These are phyloP conservation scores for Saccharomyces paradoxus DNA, from an alignment of 805 yeast genomes.

Conservation along the genomic window DNA sequence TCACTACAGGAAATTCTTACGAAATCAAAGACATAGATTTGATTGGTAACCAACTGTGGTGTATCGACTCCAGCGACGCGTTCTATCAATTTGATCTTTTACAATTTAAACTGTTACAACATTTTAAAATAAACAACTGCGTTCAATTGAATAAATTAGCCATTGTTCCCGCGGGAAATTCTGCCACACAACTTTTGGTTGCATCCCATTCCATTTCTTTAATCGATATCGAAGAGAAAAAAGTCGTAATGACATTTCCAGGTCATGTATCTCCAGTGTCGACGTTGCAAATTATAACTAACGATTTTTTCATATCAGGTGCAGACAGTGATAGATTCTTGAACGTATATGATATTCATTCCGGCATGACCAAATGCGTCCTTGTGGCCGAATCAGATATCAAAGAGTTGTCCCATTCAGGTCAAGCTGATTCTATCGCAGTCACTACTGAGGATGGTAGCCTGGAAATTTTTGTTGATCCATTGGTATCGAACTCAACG, in stretches of 20 bases:
- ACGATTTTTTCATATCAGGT: constrained; percentile 50
- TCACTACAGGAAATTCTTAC: constrained; percentile 39
- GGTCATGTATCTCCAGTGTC: constrained; percentile 70
- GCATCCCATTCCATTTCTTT: constrained; percentile 63
- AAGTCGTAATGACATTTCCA: constrained; percentile 48
- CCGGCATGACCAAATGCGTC: constrained; percentile 41
- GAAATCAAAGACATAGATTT: constrained; percentile 44
- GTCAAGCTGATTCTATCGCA: constrained; percentile 20
- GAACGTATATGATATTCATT: constrained; percentile 45
- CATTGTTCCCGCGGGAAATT: constrained; percentile 16
- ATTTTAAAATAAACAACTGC: constrained; percentile 35
- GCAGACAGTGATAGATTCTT: constrained; percentile 78
- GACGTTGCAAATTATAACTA: constrained; percentile 32
- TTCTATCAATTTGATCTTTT: constrained; percentile 55
- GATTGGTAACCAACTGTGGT: constrained; percentile 40
- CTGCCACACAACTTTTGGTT: constrained; percentile 39
- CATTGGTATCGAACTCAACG: constrained; percentile 32
- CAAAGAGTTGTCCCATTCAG: constrained; percentile 33
- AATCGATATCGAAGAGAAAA: constrained; percentile 35
- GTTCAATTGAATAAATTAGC: constrained; percentile 24
- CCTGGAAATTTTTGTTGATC: constrained; percentile 62
- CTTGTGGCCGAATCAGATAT: constrained; percentile 66
- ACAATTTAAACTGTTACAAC: constrained; percentile 35
- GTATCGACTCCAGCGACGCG: constrained; percentile 50
- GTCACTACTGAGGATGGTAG: constrained; percentile 69